Base-by-base conservation (phyloP, 805 yeast species). In the Sungouiozyma intestinalis region DNA sequence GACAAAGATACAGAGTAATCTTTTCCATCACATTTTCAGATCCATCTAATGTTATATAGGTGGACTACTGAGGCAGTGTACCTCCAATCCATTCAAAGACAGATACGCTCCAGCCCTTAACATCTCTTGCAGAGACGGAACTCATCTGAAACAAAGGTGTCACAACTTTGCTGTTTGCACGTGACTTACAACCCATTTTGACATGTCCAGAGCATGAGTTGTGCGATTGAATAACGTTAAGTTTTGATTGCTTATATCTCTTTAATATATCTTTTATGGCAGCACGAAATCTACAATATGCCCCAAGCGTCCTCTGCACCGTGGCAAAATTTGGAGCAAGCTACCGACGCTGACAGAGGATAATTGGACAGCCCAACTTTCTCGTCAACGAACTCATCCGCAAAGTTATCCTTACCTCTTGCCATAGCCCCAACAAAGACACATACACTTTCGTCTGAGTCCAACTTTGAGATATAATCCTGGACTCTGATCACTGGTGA, bases 381-480 rank as follows among this genome's bases (percentile, higher is more conserved):
- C 64, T 92, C 97, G 62, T 92, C 97, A 36, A 90, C 95, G 58
- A 64, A 90, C 64, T 88, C 97, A 63, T 92, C 98, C 18, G 98
- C 98, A 65, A 92, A 92, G 53, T 79, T 87, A 65, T 92, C 98
- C 61, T 82, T 83, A 58, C 98, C 98, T 64, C 97, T 80, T 16
- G 98, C 98, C 96, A 92, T 92, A 38, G 98, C 95, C 60, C 98
- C 98, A 38, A 92, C 97, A 64, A 92, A 92, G 20, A 92, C 97
- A 72, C 98, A 92, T 53, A 92, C 80, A 58, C 95, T 84, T 68
- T 92, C 96, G 58, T 85, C 94, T 2, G 77, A 79, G 53, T 79
- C 95, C 53, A 92, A 68, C 45, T 81, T 81, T 34, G 55, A 50
- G 33, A 88, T 88, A 60, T 85, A 88, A 57, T 88, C 95, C 64